Evolutionary conservation across 2,329 filamentous ascomycete species (phyloP), one percentile per base, ranked within the genome.

Genomic region (Fusarium paranaense): DNA sequence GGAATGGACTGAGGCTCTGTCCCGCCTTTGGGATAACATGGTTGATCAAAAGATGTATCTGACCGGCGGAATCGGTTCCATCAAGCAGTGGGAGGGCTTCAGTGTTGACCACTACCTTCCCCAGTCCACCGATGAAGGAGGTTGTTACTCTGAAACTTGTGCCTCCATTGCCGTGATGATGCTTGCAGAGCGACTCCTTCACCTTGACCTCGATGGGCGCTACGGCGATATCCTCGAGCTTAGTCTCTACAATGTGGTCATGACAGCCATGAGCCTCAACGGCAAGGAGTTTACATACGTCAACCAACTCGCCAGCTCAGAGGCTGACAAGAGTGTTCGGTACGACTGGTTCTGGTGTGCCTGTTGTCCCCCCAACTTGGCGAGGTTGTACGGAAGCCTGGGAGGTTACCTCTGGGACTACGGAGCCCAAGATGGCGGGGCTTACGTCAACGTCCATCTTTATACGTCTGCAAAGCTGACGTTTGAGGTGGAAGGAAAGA

Each of bases 201-300:
- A 89, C 69, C 76, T 89, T 27, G 85, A 90, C 37, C 82, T 90
- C 13, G 81, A 90, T 74, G 81, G 85, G 1, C 83, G 84, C 32
- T 90, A 89, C 71, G 86, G 83, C 1, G 90, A 92, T 75, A 81
- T 91, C 42, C 88, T 92, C 86, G 90, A 92, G 76, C 79, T 91
- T 3, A 88, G 86, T 66, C 84, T 92, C 0, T 91, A 90, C 79
- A 92, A 92, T 76, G 86, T 86, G 20, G 85, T 91, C 16, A 84
- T 91, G 80, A 90, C 87, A 0, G 86, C 87, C 2, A 89, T 91
- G 85, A 87, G 86, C 30, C 78, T 87, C 10, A 85, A 89, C 70
- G 90, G 90, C 3, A 88, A 83, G 35, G 83, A 83, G 2, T 92
- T 92, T 78, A 90, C 89, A 0, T 92, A 92, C 69, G 87, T 87